Evolutionary conservation across 768 basidiomycete species (phyloP), one percentile per base, ranked within the genome.

Genomic region (Russula sp.): DNA sequence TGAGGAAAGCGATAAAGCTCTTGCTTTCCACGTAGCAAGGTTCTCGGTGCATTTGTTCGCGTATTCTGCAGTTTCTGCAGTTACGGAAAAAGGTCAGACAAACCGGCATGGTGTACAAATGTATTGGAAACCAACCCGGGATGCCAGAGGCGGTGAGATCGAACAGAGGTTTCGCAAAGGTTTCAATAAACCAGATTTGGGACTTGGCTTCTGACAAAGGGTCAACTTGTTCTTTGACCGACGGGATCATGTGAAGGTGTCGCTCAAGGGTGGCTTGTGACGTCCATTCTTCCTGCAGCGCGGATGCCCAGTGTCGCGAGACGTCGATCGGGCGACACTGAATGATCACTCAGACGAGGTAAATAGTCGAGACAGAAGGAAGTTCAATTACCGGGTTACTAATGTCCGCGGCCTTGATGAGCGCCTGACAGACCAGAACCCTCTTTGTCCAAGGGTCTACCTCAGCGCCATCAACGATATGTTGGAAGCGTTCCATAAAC

Each of bases 401-500:
- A 69, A 99, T 98, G 75, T 99, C 97, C 18, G 96, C 94, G 69
- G 95, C 97, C 74, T 99, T 98, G 72, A 99, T 85, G 55, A 99
- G 75, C 3, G 90, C 89, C 69, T 98, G 93, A 70, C 92, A 96
- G 25, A 93, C 73, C 56, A 96, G 73, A 29, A 89, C 77, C 67
- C 88, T 81, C 66, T 75, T 70, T 55, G 75, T 69, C 59, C 68
- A 74, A 47, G 81, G 68, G 10, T 78, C 69, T 18, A 68, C 70
- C 22, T 73, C 73, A 13, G 71, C 66, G 22, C 79, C 81, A 3
- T 72, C 69, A 42, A 87, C 73, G 29, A 86, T 69, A 7, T 70
- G 70, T 65, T 77, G 72, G 64, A 96, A 84, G 45, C 83, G 77
- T 43, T 76, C 71, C 81, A 98, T 94, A 75, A 94, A 97, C 22